Base-by-base conservation (phyloP, 2,329 filamentous ascomycete genomes). In the Xylariaceae sp. region DNA sequence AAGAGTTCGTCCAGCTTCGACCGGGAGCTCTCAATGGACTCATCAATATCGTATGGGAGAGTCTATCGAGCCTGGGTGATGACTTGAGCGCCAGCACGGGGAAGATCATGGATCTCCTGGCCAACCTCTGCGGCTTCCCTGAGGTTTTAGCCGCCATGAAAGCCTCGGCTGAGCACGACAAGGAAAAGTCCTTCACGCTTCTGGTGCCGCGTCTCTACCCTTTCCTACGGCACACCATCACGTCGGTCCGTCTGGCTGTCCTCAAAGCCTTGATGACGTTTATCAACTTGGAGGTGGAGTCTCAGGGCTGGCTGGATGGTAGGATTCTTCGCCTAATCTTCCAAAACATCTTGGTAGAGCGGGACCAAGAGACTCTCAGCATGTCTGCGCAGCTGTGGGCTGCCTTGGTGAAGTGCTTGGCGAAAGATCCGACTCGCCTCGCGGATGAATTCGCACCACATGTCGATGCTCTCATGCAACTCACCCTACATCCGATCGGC, bases 71-170 rank as follows among this genome's bases (percentile, higher is more conserved):
- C 55, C 68, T 98, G n/a, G 89, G 90, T 44, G 92, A 98, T 55
- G 92, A 98, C 54, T 70, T 98, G 13, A 96, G 89, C 57, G 92
- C 92, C 4, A 96, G 92, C 57, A 98, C 93, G 8, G 92, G 92
- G 30, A 93, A 88, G 36, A 94, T 98, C 35, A 98, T 98, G 93
- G 93, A 98, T 57, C 74, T 98, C 25, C 71, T 98, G 13, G 92
- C 93, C 11, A 96, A 92, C 39, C 76, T 98, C 2, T 98, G 92
- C 64, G 83, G 88, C 43, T 98, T 95, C 64, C 85, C 85, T 1
- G 77, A 94, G 61, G 90, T 96, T 6, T 65, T 98, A 19, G 79
- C 90, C 40, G 84, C 90, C 11, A 98, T 98, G 92, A 94, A 94
- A 61, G 66, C 69, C 19, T 94, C 93, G 36, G 90, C 90, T 6